Evolutionary conservation across 1,284 basidiomycete species (phyloP).

Genomic region (Microbotryum saponariae): DNA sequence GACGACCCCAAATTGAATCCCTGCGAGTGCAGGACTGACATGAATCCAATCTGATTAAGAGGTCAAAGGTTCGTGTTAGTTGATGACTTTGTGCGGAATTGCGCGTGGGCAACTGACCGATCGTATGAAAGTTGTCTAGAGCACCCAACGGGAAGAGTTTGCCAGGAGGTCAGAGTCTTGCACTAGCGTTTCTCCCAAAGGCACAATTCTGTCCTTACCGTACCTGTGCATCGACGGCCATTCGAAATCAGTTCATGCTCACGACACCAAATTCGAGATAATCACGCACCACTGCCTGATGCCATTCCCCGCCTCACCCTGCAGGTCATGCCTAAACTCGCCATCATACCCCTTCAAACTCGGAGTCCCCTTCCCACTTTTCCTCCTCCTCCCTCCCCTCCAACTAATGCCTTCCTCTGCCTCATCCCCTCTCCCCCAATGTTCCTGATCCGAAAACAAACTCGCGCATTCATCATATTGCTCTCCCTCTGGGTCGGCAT

Average conservation of each 20-base stretch:
- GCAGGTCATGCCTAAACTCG: slow-evolving; percentile 29
- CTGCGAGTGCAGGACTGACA: no score
- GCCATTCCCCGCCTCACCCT: slow-evolving; percentile 30
- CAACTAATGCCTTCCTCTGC: not conserved
- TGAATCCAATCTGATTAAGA: not conserved
- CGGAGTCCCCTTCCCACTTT: not conserved
- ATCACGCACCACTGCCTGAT: slow-evolving; percentile 28
- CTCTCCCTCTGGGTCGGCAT: no score
- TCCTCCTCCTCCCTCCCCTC: not conserved
- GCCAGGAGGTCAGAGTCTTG: no score
- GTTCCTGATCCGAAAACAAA: no score
- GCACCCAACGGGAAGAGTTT: not conserved
- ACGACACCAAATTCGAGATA: no score
- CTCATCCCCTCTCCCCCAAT: not conserved
- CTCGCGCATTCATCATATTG: no score
- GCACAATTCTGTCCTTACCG: no score
- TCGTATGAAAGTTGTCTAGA: slow-evolving; percentile 26
- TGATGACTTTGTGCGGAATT: not conserved
- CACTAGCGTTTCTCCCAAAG: no score
- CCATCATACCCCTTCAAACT: slow-evolving; percentile 29
- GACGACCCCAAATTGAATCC: slow-evolving; percentile 38
- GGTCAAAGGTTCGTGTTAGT: not conserved
- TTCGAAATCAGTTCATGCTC: no score
- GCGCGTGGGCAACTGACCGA: slow-evolving; percentile 4
- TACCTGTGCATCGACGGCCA: no score